Conservation (phyloP, 768 basidiomycete species). For the Coprinellus aureogranulatus region DNA sequence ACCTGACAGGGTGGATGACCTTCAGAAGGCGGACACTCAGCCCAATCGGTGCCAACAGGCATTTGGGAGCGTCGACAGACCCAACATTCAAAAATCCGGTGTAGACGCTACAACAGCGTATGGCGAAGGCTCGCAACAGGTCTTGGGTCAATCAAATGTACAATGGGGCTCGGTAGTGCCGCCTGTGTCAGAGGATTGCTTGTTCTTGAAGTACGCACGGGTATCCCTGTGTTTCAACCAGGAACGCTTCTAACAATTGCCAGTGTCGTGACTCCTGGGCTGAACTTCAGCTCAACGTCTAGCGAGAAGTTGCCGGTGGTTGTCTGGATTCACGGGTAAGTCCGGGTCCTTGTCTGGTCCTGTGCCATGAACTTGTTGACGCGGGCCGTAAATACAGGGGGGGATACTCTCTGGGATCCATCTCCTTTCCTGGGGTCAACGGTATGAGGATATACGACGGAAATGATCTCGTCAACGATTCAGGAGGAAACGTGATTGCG, state of each 20-base stretch:
- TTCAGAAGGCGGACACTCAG: conserved; percentile 1
- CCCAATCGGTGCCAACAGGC: conserved; percentile 6
- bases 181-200: conserved; percentile 35
- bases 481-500: conserved; percentile 33
- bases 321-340: conserved; percentile 45
- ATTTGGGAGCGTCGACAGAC: background rate
- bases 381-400: too few relatives aligned
- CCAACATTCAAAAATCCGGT: background rate
- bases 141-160: background rate
- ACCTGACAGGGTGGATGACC: background rate
- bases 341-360: background rate
- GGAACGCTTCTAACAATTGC: background rate
- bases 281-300: conserved; percentile 6
- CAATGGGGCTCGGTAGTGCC: background rate
- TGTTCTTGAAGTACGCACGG: conserved; percentile 35
- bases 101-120: background rate
- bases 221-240: background rate
- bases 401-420: conserved; percentile 31
- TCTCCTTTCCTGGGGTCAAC: conserved; percentile 11
- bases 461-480: conserved; percentile 34
- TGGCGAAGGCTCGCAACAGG: background rate
- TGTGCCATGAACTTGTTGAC: too few relatives aligned
- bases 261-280: conserved; percentile 37
- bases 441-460: conserved; percentile 21
- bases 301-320: conserved; percentile 34